These are phyloP conservation scores for Talaromyces verruculosus DNA, from an alignment of 2,329 filamentous ascomycete genomes.

Conservation along the genomic window DNA sequence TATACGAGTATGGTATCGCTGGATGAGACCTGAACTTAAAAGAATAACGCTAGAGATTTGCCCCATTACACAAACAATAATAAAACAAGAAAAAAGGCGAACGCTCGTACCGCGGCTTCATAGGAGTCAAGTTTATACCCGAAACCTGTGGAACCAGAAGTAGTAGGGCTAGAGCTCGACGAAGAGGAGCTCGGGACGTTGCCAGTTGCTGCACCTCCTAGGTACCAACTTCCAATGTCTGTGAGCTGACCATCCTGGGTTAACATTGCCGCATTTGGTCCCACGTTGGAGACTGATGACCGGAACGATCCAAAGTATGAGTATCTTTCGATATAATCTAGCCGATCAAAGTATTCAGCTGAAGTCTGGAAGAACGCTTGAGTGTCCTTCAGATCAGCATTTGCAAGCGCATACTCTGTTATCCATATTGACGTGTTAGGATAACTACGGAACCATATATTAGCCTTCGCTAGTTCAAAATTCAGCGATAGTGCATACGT, in stretches of 20 bases:
- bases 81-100: not conserved
- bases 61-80: not conserved
- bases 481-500: not conserved
- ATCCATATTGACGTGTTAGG: slow-evolving; percentile 20
- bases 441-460: slow-evolving; percentile 3
- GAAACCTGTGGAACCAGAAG: slow-evolving; percentile 3
- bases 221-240: slow-evolving; percentile 21
- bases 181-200: slow-evolving; percentile 12
- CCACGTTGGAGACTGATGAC: slow-evolving; percentile 19
- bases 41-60: not conserved
- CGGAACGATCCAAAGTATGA: slow-evolving; percentile 20
- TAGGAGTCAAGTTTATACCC: not conserved
- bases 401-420: slow-evolving; percentile 18
- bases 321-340: slow-evolving; percentile 21
- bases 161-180: not conserved
- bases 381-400: slow-evolving; percentile 11
- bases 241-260: slow-evolving; percentile 18
- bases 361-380: slow-evolving; percentile 20
- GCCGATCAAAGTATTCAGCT: slow-evolving; percentile 20
- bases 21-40: not conserved
- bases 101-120: not conserved
- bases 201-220: slow-evolving; percentile 19
- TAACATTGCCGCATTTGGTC: slow-evolving; percentile 19
- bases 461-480: not conserved
- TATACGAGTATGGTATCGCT: not conserved